phyloP scores from a whole-genome alignment of 768 basidiomycete species.

The Mycena belliarum region DNA sequence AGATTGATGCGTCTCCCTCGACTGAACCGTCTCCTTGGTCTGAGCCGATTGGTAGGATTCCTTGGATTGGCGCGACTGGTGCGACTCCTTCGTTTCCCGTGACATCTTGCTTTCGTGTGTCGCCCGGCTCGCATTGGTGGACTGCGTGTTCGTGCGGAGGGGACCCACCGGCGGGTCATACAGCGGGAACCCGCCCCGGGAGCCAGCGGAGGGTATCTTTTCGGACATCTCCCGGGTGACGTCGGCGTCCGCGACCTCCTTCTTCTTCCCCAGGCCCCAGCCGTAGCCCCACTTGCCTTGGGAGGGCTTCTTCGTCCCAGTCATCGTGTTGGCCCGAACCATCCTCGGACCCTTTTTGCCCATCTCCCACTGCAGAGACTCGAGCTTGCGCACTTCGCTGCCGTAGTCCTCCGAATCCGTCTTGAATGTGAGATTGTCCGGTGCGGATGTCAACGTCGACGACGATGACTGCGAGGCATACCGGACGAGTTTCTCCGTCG shows the following conservation, averaged over 20 bases:
- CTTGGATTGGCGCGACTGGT: conserved; percentile 4
- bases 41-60: conserved; percentile 2
- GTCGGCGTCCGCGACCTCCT: conserved; percentile 43
- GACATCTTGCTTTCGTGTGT: conserved; percentile 22
- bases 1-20: conserved; percentile 21
- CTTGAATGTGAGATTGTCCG: conserved; percentile 56
- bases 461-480: conserved; percentile 47
- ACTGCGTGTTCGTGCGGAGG: conserved; percentile 40
- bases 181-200: conserved; percentile 33
- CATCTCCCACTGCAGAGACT: conserved; percentile 31
- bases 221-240: conserved; percentile 32
- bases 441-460: conserved; percentile 41
- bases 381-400: conserved; percentile 34
- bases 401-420: conserved; percentile 67
- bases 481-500: conserved; percentile 36
- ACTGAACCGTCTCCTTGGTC: conserved; percentile 24
- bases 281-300: conserved; percentile 67
- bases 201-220: conserved; percentile 32
- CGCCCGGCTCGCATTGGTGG: conserved; percentile 35
- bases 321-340: conserved; percentile 52
- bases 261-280: conserved; percentile 63
- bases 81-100: conserved; percentile 13
- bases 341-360: conserved; percentile 43
- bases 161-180: conserved; percentile 39
- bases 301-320: conserved; percentile 53